Conservation (phyloP, 306 rosid species). For the Rosa lucieae region DNA sequence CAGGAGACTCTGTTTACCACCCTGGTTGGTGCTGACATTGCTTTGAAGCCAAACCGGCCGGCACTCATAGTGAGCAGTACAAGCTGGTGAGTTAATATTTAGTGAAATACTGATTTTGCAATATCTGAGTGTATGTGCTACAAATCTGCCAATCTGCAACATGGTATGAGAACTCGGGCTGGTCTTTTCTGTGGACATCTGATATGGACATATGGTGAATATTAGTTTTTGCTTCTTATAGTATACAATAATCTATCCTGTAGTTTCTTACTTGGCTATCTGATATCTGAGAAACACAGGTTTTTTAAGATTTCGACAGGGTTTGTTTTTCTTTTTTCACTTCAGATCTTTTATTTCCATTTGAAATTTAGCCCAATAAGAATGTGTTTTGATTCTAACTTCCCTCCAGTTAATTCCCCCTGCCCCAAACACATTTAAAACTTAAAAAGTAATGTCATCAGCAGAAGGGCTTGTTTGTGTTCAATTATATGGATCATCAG, state of each 20-base stretch:
- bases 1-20: constrained; percentile 59
- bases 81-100: constrained; percentile 66
- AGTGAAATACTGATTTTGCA: not conserved
- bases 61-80: constrained; percentile 97
- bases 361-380: not conserved
- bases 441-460: not conserved
- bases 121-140: not conserved
- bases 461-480: not conserved
- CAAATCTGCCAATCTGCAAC: not conserved
- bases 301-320: not conserved
- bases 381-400: not conserved
- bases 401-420: not conserved
- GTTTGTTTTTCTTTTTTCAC: not conserved
- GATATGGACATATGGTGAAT: not conserved
- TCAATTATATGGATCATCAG: not conserved
- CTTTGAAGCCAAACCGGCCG: constrained; percentile 68
- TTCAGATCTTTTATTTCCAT: not conserved
- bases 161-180: not conserved
- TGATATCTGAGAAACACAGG: not conserved
- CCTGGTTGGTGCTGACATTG: constrained; percentile 42
- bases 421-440: not conserved
- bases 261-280: not conserved
- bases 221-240: not conserved
- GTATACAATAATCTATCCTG: not conserved
- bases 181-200: not conserved